Evolutionary conservation across 306 rosid genomes (phyloP), one percentile per base, ranked within the genome.

Genomic region (Rosa rugosa): DNA sequence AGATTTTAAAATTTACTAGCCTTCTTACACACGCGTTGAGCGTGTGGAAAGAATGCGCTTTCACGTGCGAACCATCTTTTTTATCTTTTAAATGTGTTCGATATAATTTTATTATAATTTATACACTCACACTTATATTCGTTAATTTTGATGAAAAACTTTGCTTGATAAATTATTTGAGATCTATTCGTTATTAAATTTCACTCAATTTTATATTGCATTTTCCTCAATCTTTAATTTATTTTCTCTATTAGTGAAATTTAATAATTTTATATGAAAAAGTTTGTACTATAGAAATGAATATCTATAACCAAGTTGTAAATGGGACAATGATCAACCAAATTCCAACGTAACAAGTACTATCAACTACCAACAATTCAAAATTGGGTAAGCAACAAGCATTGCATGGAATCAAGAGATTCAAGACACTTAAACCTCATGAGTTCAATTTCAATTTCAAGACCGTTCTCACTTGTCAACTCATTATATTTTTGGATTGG

Each of bases 401-500:
- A 31, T 72, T 8, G 42, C 17, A 36, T 72, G 45, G 51, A 4
- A 22, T 73, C 9, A 73, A 73, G 36, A 73, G 50, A 36, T 23
- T n/a, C 47, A 17, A 66, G 47, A 38, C 27, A 38, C 71, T 53
- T 36, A 10, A 53, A 38, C 49, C 65, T 34, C 45, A 51, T 51
- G 76, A 73, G 67, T 73, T 70, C 56, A n/a, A 42, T 46, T 47
- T 72, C 45, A n/a, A n/a, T 18, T 7, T 56, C 63, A 56, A 50
- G 47, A 18, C n/a, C n/a, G 31, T 10, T 72, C 70, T 65, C 46
- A 18, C 76, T 73, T 54, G 38, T 73, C 54, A 75, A 59, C 42
- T 54, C 23, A 42, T 25, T 42, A 42, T 75, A 41, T 23, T 23
- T 75, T 75, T 75, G 69, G 69, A 75, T 75, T 23, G 69, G 69